Base-by-base conservation (phyloP, 345 rosid genomes). In the Arabidopsis arenosa region DNA sequence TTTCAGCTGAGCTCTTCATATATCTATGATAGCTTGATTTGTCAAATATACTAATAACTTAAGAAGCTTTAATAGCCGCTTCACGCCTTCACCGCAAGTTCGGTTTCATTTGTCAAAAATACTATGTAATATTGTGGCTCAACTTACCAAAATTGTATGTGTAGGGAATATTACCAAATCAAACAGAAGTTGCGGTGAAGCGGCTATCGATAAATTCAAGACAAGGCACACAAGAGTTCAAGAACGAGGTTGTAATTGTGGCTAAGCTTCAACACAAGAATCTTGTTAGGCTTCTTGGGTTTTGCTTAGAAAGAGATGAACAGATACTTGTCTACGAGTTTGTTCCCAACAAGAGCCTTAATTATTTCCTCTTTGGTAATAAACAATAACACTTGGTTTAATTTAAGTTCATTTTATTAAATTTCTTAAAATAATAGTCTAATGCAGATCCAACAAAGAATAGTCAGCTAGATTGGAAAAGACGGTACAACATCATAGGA, bases 181-280 rank as follows among this genome's bases (percentile, higher is more conserved):
- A 56, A n/a, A 65, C 72, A 15, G 70, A 74, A 26, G 48, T 74
- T 10, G 78, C 78, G 51, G 78, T 74, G 3, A 74, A 74, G 40
- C 23, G 72, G 9, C 58, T 74, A 23, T 73, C 77, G 3, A 73
- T 28, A 63, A 43, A 63, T 53, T 73, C 77, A 18, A 56, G 63
- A 63, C 77, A 73, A 53, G 72, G 77, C 30, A 64, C 72, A 13
- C 64, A 55, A 64, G 77, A 74, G 65, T 74, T 74, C 57, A 64
- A 74, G 65, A 74, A 64, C 49, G 77, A 74, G 47, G 77, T 74
- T 74, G 28, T 55, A 39, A 64, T 74, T 54, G 77, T 74, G 48
- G 77, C 77, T 1, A 74, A 74, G 37, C 77, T 74, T 74, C 77
- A 74, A 45, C 77, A 74, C 47, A 74, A 64, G 65, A 74, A 65